phyloP scores from a whole-genome alignment of 2,329 filamentous ascomycete genomes.

The Chaetomiaceae sp. region DNA sequence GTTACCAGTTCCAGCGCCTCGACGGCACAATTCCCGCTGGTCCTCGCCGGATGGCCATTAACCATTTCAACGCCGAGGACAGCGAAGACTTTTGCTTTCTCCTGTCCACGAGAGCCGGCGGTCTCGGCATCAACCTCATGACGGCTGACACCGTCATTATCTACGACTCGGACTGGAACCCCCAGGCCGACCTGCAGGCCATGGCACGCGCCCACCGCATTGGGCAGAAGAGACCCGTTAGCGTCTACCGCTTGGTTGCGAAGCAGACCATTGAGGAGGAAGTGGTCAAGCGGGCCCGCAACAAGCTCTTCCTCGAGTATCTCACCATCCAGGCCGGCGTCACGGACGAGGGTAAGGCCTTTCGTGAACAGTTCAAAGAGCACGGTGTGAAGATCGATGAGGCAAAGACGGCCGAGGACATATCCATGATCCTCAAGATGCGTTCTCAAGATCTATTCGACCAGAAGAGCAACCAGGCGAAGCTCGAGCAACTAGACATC shows the following conservation, averaged over 20 bases:
- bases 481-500: slow-evolving; percentile 94
- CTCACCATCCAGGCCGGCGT: slow-evolving; percentile 96
- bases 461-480: slow-evolving; percentile 92
- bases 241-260: slow-evolving; percentile 91
- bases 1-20: slow-evolving; percentile 91
- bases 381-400: slow-evolving; percentile 71
- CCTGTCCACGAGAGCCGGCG: slow-evolving; percentile 89
- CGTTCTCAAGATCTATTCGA: slow-evolving; percentile 99
- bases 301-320: slow-evolving; percentile 96
- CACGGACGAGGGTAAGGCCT: slow-evolving; percentile 86
- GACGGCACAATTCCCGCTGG: slow-evolving; percentile 91
- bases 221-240: slow-evolving; percentile 92
- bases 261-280: slow-evolving; percentile 99
- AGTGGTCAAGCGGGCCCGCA: slow-evolving; percentile 89
- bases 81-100: slow-evolving; percentile 97
- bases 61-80: slow-evolving; percentile 95
- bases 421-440: slow-evolving; percentile 93
- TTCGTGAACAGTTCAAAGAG: slow-evolving; percentile 70
- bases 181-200: slow-evolving; percentile 93
- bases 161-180: slow-evolving; percentile 99
- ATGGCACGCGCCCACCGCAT: slow-evolving; percentile 99
- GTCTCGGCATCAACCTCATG: slow-evolving; percentile 98
- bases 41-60: slow-evolving; percentile 86
- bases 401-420: slow-evolving; percentile 87
- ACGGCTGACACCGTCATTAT: slow-evolving; percentile 97